Conservation (phyloP, 1,284 basidiomycete genomes). For the Puccinia hordei region DNA sequence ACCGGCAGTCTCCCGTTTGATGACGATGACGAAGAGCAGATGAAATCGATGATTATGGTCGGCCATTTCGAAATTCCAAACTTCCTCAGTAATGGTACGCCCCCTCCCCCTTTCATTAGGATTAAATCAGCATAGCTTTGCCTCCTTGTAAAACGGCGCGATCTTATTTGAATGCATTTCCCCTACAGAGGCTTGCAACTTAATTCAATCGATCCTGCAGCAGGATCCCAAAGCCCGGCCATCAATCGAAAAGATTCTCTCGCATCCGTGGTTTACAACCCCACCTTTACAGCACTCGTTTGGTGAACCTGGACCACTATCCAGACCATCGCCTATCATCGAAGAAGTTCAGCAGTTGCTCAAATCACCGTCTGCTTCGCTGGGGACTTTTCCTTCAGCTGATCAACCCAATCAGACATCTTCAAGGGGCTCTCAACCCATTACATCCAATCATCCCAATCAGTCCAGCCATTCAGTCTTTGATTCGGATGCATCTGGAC, state of each 20-base stretch:
- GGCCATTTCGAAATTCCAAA: conserved; percentile 88
- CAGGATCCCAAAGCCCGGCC: conserved; percentile 75
- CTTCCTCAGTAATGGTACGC: conserved; percentile 79
- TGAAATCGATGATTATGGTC: conserved; percentile 82
- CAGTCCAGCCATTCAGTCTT: conserved; percentile 2
- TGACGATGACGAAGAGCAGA: conserved; percentile 87
- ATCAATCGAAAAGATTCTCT: conserved; percentile 80
- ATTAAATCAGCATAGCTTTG: conserved; percentile 50
- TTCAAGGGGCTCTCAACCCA: conserved; percentile 7
- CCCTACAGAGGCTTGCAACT: conserved; percentile 72
- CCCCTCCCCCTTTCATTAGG: conserved; percentile 15
- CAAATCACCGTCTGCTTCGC: conserved; percentile 44
- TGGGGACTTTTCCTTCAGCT: conserved; percentile 51
- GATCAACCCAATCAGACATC: conserved; percentile 52
- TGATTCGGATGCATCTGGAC: conserved; percentile 52
- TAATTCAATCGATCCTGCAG: conserved; percentile 77
- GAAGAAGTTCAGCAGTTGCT: conserved; percentile 44
- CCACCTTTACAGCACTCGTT: conserved; percentile 54
- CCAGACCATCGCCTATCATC: conserved; percentile 40
- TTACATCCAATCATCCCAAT: conserved; percentile 10
- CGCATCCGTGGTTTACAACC: conserved; percentile 85
- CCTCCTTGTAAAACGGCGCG: background rate
- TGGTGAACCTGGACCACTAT: conserved; percentile 36
- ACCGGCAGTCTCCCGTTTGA: conserved; percentile 93
- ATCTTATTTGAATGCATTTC: background rate